Evolutionary conservation across 345 rosid genomes (phyloP), one percentile per base, ranked within the genome.

Genomic region (Pugionium dolabratum): DNA sequence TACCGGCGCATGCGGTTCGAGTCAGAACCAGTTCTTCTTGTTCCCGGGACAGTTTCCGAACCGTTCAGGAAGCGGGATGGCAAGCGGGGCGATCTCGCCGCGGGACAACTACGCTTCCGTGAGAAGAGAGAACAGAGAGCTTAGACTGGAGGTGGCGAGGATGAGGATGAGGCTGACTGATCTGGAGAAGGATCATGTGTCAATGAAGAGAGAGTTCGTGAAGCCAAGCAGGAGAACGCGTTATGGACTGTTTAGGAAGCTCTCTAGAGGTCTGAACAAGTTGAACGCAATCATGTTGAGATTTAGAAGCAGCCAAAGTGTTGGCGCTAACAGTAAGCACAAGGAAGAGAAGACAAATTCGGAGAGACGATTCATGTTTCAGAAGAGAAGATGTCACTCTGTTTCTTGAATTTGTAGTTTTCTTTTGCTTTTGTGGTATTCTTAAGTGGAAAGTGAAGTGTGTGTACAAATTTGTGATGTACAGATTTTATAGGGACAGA

Each of bases 151-250:
- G 74, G 99, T 94, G 8, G 88, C 99, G 26, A 90, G 97, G 66
- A 94, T 94, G 99, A 90, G 97, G 75, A 90, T 94, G 97, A 80
- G 99, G 69, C 80, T 94, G 44, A 94, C 97, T 5, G 99, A 94
- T 72, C 76, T 94, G 0, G 99, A 94, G 71, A 90, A 90, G 52
- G 97, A 94, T 62, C 99, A 94, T 11, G 99, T 86, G 6, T 80
- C 95, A 1, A 90, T 94, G 95, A 94, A 90, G 79, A 95, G 85
- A 64, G 96, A 84, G 62, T 78, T 94, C 5, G 91, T 88, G 18
- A 78, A 78, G 72, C 47, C 95, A 29, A 84, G 88, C 74, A 75
- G 83, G 1, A 59, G 57, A 9, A 54, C 46, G 6, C 68, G 77
- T 9, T 82, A 76, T 65, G 87, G 83, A 69, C 58, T 93, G 18